Base-by-base conservation (phyloP, 2,329 filamentous ascomycete species). In the Verticillium zaregamsianum region DNA sequence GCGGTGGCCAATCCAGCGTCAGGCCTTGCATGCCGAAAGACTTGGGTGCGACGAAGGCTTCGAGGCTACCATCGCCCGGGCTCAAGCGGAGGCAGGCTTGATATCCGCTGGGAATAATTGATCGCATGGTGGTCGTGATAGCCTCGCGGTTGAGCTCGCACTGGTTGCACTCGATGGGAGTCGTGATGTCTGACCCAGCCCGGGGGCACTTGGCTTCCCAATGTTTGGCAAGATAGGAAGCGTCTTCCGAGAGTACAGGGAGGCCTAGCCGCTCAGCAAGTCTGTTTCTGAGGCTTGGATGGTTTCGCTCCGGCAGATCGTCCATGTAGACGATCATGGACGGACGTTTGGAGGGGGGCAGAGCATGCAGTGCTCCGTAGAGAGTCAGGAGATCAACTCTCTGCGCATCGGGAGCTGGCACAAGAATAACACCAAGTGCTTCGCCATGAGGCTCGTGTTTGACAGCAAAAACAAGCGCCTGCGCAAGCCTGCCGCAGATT, bases 311-410 rank as follows among this genome's bases (percentile, higher is more conserved):
- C 0, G 84, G 81, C 0, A 84, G 70, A 40, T 79, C 79, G 35
- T 84, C 75, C 82, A 86, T 86, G 68, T 83, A 85, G 0, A 80
- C 77, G 20, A 86, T 70, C 33, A 83, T 62, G 0, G 75, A 73
- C 0, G 83, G 84, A 75, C 80, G 80, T 66, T 86, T 86, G 9
- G 77, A 79, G 61, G 81, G 78, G 57, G 83, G 80, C 8, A 86
- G 71, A 0, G 78, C 77, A 57, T 75, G 77, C 12, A 86, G 66
- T 0, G 81, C 75, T 17, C 73, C 72, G 12, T 85, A 81, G 3
- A 86, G 68, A 3, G 75, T 72, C 39, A 78, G 78, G n/a, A 86
- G 70, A 67, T 83, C 82, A 1, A 79, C 76, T 12, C 80, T 72
- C 3, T 75, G 73, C n/a, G 69, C 67, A 8, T 74, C 75, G 0